These are phyloP conservation scores for Ceratobasidium papillatum DNA, from an alignment of 1,284 basidiomycete species.

Conservation along the genomic window DNA sequence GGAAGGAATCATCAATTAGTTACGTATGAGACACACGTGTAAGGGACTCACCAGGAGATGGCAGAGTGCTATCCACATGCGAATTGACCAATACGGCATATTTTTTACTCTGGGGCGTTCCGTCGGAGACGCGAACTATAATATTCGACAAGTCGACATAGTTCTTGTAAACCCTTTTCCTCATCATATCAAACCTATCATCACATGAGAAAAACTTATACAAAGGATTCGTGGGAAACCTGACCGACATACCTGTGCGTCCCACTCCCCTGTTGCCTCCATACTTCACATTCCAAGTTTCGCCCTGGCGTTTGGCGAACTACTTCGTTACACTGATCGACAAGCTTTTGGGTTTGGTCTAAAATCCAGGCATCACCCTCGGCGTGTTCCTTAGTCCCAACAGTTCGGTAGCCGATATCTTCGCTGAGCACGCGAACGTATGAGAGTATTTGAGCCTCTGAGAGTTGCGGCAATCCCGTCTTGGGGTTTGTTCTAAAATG, in stretches of 20 bases:
- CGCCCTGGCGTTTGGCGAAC: slow-evolving; percentile 57
- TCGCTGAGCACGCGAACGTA: slow-evolving; percentile 75
- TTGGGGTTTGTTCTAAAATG: background rate
- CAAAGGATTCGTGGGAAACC: slow-evolving; percentile 32
- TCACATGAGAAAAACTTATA: background rate
- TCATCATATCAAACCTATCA: slow-evolving; percentile 85
- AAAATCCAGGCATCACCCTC: slow-evolving; percentile 87
- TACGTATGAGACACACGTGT: background rate
- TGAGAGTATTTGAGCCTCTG: slow-evolving; percentile 71
- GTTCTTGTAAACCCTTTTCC: slow-evolving; percentile 86
- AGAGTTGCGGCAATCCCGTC: slow-evolving; percentile 70
- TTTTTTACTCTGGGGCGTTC: slow-evolving; percentile 74
- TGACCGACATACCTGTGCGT: slow-evolving; percentile 72
- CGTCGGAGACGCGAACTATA: slow-evolving; percentile 87
- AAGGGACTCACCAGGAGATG: slow-evolving; percentile 40
- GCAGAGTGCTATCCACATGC: slow-evolving; percentile 75
- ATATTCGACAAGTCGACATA: slow-evolving; percentile 91
- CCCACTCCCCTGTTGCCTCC: slow-evolving; percentile 85
- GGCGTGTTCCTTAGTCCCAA: slow-evolving; percentile 90
- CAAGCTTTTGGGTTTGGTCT: slow-evolving; percentile 67
- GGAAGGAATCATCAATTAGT: slow-evolving; percentile 54
- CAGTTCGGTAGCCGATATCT: slow-evolving; percentile 89
- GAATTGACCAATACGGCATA: slow-evolving; percentile 89
- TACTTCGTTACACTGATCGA: slow-evolving; percentile 67
- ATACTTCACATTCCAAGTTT: slow-evolving; percentile 84